A percentile compares a stretch with the other conserved stretches of the same genome.
These are phyloP conservation scores for Basidioascus undulatus DNA, from an alignment of 768 basidiomycete species.

Conservation along the genomic window DNA sequence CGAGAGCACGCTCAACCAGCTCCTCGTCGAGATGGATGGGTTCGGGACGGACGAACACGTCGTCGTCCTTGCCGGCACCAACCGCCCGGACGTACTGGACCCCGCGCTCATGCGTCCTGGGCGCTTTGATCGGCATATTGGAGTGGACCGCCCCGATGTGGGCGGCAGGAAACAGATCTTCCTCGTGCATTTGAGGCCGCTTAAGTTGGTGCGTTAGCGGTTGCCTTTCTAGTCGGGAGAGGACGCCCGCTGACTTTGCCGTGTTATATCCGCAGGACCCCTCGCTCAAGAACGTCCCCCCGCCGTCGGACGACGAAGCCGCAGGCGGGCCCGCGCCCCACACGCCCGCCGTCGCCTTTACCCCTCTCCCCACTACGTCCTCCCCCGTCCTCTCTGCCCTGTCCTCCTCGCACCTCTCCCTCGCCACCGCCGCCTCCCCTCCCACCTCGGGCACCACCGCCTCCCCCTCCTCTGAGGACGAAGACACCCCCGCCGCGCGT, in stretches of 20 bases:
- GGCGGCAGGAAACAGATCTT: constrained; percentile 84
- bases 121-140: constrained; percentile 88
- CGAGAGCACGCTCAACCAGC: constrained; percentile 88
- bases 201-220: too few relatives aligned
- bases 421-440: background rate
- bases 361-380: background rate
- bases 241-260: too few relatives aligned
- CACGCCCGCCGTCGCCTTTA: background rate
- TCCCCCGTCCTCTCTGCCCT: background rate
- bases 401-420: too few relatives aligned
- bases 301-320: too few relatives aligned
- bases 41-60: constrained; percentile 94
- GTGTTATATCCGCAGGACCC: too few relatives aligned
- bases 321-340: background rate
- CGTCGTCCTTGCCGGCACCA: constrained; percentile 88
- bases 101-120: constrained; percentile 88
- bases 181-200: constrained; percentile 65
- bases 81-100: constrained; percentile 89
- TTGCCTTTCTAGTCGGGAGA: too few relatives aligned
- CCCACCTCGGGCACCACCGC: background rate
- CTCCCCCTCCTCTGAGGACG: background rate
- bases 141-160: constrained; percentile 85
- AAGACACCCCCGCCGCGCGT: background rate
- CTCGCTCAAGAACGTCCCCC: constrained; percentile 6
- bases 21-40: constrained; percentile 98